Base-by-base conservation (phyloP, 305 asterid species). In the Solanum chacoense region DNA sequence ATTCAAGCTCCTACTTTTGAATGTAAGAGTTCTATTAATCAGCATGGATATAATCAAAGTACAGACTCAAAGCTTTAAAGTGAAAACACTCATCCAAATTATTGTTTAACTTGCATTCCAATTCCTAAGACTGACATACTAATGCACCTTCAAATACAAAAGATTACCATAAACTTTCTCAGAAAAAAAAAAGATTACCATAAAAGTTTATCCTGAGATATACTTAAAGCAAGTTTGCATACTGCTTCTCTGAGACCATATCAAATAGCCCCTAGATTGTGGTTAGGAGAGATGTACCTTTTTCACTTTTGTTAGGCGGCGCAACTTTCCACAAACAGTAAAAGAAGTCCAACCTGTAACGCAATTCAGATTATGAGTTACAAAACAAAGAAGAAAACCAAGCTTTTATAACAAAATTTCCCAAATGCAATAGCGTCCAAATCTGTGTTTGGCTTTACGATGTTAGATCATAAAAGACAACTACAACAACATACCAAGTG, bases 311-410 rank as follows among this genome's bases (percentile, higher is more conserved):
- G 96, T 98, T 40, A 96, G 90, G 86, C 98, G 98, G n/a, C 99
- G 94, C 87, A 97, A 93, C 95, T 97, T 97, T 29, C 99, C 99
- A 81, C 99, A 97, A 85, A 97, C 99, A 16, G 99, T 97, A 91
- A 97, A 97, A 59, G 99, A 97, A 89, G 99, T 97, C 99, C 99
- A 97, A 85, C 99, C 99, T 97, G 96, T 90, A 89, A 37, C 38
- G 75, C 63, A 91, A 87, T 90, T 87, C 36, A 84, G 79, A 32
- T 86, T 18, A 86, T 85, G 75, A 93, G 94, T 76, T 89, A 26
- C 79, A 83, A 31, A 42, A 50, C 11, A 83, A 83, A 83, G 31
- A 31, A 83, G 74, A 55, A 10, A 83, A 83, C 42, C 31, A 84
- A 83, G 74, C 42, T 55, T 84, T 83, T 45, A 83, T 10, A 11